Evolutionary conservation across 164 flowering plant species (phyloP).

Genomic region (Nelumbo lutea): DNA sequence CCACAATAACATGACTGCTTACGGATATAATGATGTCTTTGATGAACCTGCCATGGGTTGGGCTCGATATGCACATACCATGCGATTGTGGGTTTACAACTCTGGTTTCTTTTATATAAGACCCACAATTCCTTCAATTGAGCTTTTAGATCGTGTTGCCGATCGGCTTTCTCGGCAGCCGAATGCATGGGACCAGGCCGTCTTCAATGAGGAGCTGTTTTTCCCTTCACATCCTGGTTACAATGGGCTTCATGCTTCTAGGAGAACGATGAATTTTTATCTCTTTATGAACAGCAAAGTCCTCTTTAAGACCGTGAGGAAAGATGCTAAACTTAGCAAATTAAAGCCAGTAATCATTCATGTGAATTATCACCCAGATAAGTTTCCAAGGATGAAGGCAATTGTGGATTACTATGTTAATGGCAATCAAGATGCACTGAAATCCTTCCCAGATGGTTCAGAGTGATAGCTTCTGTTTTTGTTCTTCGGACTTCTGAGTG

Average conservation of each 20-base stretch:
- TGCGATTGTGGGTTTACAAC: conserved; percentile 94
- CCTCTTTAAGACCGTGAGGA: conserved; percentile 82
- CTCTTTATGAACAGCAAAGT: conserved; percentile 94
- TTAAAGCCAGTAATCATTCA: conserved; percentile 84
- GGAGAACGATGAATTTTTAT: conserved; percentile 80
- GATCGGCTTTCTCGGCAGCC: conserved; percentile 41
- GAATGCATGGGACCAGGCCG: conserved; percentile 91
- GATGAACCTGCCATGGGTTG: conserved; percentile 95
- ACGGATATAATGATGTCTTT: conserved; percentile 80
- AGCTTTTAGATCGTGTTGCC: conserved; percentile 93
- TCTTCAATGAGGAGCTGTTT: conserved; percentile 86
- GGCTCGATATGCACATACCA: conserved; percentile 94
- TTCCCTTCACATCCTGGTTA: conserved; percentile 93
- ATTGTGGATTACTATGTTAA: conserved; percentile 71
- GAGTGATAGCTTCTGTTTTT: conserved; percentile 26
- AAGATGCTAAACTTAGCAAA: conserved; percentile 58
- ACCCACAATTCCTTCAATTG: conserved; percentile 88
- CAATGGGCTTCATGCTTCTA: conserved; percentile 84
- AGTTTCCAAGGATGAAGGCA: conserved; percentile 82
- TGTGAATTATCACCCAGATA: conserved; percentile 92
- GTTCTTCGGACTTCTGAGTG: too few relatives aligned
- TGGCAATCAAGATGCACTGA: conserved; percentile 82
- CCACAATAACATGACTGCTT: conserved; percentile 80
- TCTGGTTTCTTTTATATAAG: conserved; percentile 93
- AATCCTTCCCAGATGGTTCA: conserved; percentile 85